Percentiles rank a stretch among this genome's conserved stretches.
Evolutionary conservation across 176 grass and related monocot species (phyloP).

Genomic region (Calamus simplicifolius): DNA sequence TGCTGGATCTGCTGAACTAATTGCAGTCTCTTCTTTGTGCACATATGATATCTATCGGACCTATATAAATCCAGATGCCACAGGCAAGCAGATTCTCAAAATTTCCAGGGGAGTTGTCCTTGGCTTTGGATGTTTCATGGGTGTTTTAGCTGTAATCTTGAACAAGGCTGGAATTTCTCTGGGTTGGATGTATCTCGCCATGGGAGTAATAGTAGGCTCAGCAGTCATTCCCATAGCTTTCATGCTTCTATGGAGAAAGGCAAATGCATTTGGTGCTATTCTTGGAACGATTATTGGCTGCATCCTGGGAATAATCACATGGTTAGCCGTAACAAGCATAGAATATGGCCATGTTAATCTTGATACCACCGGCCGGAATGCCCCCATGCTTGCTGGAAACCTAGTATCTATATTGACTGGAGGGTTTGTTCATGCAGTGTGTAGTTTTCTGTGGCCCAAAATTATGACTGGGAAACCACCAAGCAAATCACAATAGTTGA

Average conservation of each 20-base stretch:
- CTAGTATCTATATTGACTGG: constrained; percentile 56
- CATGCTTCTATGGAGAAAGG: constrained; percentile 62
- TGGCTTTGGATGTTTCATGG: constrained; percentile 60
- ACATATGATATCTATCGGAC: constrained; percentile 72
- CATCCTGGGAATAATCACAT: constrained; percentile 42
- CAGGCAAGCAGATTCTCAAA: constrained; percentile 59
- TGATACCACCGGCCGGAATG: constrained; percentile 59
- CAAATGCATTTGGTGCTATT: constrained; percentile 56
- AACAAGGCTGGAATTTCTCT: constrained; percentile 62
- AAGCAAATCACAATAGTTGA: constrained; percentile 65
- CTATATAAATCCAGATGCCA: constrained; percentile 60
- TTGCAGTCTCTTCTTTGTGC: constrained; percentile 64
- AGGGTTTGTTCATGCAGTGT: constrained; percentile 48
- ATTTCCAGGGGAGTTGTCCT: constrained; percentile 45
- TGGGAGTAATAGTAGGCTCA: constrained; percentile 66
- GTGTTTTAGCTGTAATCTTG: constrained; percentile 57
- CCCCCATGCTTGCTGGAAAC: constrained; percentile 69
- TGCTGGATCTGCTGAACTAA: constrained; percentile 54
- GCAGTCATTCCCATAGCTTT: constrained; percentile 62
- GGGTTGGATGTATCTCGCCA: constrained; percentile 81
- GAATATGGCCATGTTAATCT: constrained; percentile 58
- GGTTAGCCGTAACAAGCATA: constrained; percentile 51
- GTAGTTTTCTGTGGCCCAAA: constrained; percentile 49
- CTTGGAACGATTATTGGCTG: constrained; percentile 37
- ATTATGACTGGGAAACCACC: constrained; percentile 64